Percentiles rank a stretch among this genome's conserved stretches.
Conservation (phyloP, 345 rosid genomes). For the Euphorbia peplus region DNA sequence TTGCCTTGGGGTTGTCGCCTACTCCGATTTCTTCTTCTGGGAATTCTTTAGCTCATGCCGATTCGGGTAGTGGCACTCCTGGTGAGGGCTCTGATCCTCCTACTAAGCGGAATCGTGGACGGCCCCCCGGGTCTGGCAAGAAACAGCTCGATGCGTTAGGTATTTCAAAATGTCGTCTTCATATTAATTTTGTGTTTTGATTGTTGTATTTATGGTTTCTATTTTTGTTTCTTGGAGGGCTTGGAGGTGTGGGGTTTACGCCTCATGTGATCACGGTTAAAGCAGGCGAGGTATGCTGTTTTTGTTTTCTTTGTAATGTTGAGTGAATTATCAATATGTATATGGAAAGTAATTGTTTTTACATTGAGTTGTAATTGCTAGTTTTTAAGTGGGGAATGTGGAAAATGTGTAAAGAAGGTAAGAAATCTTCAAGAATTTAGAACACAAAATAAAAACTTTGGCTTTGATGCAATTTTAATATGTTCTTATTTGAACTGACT, state of each 20-base stretch:
- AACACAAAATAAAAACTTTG: neutral
- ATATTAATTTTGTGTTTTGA: neutral
- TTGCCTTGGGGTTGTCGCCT: conserved; percentile 72
- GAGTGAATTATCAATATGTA: neutral
- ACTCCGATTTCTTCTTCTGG: conserved; percentile 49
- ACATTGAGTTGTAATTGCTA: neutral
- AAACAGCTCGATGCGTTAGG: conserved; percentile 95
- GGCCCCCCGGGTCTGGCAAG: conserved; percentile 94
- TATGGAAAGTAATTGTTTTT: neutral
- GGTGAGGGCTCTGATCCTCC: conserved; percentile 46
- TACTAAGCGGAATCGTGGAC: conserved; percentile 65
- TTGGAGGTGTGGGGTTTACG: conserved; percentile 90
- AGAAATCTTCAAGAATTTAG: neutral
- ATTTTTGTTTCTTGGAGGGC: conserved; percentile 44
- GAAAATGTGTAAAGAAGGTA: neutral
- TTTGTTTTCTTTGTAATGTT: neutral
- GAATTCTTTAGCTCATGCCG: conserved; percentile 42
- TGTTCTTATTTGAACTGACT: neutral
- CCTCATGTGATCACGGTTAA: conserved; percentile 88
- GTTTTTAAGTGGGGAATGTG: neutral
- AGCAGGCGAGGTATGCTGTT: conserved; percentile 72
- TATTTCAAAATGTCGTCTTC: no score
- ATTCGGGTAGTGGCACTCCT: conserved; percentile 32
- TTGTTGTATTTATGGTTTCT: neutral
- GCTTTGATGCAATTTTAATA: neutral